Base-by-base conservation (phyloP, 257 asterid species). In the Leptodermis oblonga region DNA sequence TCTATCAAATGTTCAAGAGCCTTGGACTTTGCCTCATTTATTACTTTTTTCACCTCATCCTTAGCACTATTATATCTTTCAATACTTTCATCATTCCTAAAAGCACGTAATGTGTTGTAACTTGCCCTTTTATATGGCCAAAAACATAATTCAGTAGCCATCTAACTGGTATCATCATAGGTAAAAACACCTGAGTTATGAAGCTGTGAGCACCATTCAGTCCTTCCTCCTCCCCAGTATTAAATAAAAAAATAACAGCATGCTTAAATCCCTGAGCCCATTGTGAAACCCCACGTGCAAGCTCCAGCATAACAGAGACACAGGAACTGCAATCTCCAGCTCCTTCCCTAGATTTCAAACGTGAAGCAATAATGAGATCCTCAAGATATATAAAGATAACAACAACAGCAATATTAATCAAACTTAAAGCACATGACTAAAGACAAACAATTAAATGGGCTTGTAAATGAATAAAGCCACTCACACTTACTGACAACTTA, bases 271-370 rank as follows among this genome's bases (percentile, higher is more conserved):
- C 96, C 70, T 94, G 99, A 76, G 96, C 99, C 97, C 95, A 86
- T 54, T 94, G 99, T 58, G 97, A 91, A 76, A 86, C 80, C 75
- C 97, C 99, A 56, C 99, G 91, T 69, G 99, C 97, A 86, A 94
- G 99, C 86, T 94, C 99, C 67, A 90, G 82, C 99, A 94, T 94
- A 69, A 94, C 97, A 58, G 96, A 87, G 72, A 94, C 92, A 71
- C 97, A 91, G 52, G 99, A 94, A 76, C 97, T 91, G 87, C 97
- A 91, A 78, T 94, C 99, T 49, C 99, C 97, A 70, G 97, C 99
- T 66, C 99, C 99, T 86, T 89, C 97, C 77, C 97, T 93, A 81
- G 23, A 79, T 49, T 33, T 75, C 58, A 52, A 58, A 71, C 8
- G 55, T 65, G 37, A 45, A 33, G 68, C 13, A 33, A 18, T 0